Evolutionary conservation across 73 alveolate species (phyloP).

Genomic region (Symbiodinium pilosum): DNA sequence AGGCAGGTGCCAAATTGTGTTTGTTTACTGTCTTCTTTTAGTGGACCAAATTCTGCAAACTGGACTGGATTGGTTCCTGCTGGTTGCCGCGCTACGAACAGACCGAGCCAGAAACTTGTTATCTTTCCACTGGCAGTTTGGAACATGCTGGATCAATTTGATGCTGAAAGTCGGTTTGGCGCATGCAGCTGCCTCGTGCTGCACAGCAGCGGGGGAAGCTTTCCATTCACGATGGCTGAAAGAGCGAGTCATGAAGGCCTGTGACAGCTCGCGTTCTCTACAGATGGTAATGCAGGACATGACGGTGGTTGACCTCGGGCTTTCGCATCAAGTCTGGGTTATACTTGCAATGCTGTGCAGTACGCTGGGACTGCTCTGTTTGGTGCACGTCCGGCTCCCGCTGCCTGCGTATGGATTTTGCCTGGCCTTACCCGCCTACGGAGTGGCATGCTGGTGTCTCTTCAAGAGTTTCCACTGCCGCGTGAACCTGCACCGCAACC

Average conservation of each 20-base stretch:
- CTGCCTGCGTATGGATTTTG: background rate
- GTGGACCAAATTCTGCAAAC: constrained; percentile 4
- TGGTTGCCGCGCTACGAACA: background rate
- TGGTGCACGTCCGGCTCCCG: constrained; percentile 5
- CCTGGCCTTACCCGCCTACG: background rate
- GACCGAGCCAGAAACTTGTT: background rate
- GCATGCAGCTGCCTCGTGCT: background rate
- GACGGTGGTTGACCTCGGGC: background rate
- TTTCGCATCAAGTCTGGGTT: constrained; percentile 5
- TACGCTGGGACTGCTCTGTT: background rate
- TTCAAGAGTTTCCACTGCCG: background rate
- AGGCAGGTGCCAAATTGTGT: background rate
- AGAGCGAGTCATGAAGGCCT: background rate
- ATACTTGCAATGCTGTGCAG: background rate
- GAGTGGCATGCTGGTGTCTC: background rate
- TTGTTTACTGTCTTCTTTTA: background rate
- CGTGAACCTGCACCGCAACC: background rate
- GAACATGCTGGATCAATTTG: background rate
- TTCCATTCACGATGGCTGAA: background rate
- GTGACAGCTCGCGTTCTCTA: background rate
- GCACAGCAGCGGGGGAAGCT: background rate
- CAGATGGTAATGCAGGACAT: background rate
- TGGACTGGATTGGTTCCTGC: constrained; percentile 5
- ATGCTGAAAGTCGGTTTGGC: background rate
- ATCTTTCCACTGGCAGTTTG: background rate